Conservation (phyloP, 2,329 filamentous ascomycete species). For the Phoma sp. region DNA sequence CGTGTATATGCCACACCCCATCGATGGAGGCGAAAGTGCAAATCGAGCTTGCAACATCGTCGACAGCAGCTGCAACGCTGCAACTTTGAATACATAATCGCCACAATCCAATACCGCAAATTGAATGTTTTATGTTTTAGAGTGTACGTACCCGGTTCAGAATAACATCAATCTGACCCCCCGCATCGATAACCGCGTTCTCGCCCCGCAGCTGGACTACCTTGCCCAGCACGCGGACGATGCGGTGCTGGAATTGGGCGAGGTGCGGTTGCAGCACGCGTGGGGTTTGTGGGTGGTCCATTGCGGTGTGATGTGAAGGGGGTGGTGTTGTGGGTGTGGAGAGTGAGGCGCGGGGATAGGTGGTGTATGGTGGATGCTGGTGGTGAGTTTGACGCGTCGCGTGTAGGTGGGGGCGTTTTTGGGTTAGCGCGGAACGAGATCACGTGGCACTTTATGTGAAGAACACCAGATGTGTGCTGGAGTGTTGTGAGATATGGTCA, state of each 20-base stretch:
- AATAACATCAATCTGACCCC: constrained; percentile 75
- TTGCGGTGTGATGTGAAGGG: constrained; percentile 9
- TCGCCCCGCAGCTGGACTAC: constrained; percentile 84
- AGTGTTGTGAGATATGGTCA: background rate
- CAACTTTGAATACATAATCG: too few species aligned
- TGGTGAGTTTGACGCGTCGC: constrained; percentile 12
- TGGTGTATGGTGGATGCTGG: too few species aligned
- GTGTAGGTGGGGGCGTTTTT: too few species aligned
- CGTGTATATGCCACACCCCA: too few species aligned
- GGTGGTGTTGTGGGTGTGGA: background rate
- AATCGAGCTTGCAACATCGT: too few species aligned
- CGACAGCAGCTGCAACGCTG: too few species aligned
- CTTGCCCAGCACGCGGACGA: constrained; percentile 85
- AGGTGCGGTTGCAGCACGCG: constrained; percentile 85
- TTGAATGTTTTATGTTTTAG: too few species aligned
- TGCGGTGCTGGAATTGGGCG: constrained; percentile 72
- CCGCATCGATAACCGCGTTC: constrained; percentile 79
- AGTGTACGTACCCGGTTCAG: constrained; percentile 68
- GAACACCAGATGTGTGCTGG: too few species aligned
- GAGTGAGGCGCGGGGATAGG: too few species aligned
- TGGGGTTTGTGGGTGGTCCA: constrained; percentile 64
- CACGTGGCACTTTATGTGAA: constrained; percentile 12
- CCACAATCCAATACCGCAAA: too few species aligned
- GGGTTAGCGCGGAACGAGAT: constrained; percentile 8
- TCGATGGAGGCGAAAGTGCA: too few species aligned